These are phyloP conservation scores for Metschnikowia aberdeeniae DNA, from an alignment of 805 yeast genomes.

Conservation along the genomic window DNA sequence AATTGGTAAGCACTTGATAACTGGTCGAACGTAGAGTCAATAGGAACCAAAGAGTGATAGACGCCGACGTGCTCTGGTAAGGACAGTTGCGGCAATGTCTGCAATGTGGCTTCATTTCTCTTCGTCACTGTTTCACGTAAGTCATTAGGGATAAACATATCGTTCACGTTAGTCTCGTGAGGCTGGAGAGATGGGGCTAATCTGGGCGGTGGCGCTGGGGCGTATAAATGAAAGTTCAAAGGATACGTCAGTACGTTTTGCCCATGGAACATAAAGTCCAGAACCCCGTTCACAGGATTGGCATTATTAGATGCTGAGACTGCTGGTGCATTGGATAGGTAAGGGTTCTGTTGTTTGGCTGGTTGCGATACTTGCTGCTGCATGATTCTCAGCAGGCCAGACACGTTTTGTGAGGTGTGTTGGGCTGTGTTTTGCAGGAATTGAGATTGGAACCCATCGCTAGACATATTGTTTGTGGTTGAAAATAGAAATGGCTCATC, in stretches of 20 bases:
- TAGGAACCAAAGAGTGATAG: conserved; percentile 81
- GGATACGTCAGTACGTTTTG: conserved; percentile 36
- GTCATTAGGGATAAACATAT: conserved; percentile 68
- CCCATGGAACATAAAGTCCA: conserved; percentile 15
- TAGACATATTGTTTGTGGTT: not conserved
- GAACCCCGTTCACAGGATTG: conserved; percentile 4
- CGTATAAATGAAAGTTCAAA: conserved; percentile 80
- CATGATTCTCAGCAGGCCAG: conserved; percentile 8
- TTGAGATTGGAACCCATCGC: conserved; percentile 8
- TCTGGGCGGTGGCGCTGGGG: conserved; percentile 84
- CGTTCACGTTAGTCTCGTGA: conserved; percentile 66
- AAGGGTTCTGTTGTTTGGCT: conserved; percentile 21
- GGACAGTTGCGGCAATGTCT: conserved; percentile 47
- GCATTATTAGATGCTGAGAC: conserved; percentile 9
- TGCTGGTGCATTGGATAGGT: conserved; percentile 15
- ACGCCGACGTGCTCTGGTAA: conserved; percentile 57
- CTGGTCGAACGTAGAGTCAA: conserved; percentile 47
- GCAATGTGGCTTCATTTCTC: conserved; percentile 78
- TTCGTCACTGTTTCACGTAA: conserved; percentile 66
- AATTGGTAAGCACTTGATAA: conserved; percentile 45
- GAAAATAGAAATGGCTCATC: conserved; percentile 9
- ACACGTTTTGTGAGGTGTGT: conserved; percentile 8
- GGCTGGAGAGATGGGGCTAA: conserved; percentile 55
- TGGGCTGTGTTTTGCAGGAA: conserved; percentile 13
- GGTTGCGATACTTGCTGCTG: conserved; percentile 15